Conservation (phyloP, 345 rosid species). For the Salix dunnii region DNA sequence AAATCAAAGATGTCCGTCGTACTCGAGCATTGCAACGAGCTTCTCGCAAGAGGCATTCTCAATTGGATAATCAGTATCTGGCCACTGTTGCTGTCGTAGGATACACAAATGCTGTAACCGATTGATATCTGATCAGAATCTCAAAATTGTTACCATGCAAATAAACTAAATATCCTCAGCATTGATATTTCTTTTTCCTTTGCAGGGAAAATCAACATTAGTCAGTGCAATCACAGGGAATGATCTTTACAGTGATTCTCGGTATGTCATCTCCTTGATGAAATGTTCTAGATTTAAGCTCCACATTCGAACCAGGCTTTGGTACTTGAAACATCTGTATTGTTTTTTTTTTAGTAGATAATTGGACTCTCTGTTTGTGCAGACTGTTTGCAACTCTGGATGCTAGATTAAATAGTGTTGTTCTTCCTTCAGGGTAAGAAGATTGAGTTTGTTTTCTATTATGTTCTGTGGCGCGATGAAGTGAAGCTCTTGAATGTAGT, state of each 20-base stretch:
- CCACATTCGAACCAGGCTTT: background rate
- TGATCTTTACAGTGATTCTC: conserved; percentile 74
- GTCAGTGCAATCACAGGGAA: conserved; percentile 63
- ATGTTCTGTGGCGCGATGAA: background rate
- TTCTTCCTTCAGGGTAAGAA: conserved; percentile 76
- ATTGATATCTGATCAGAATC: conserved; percentile 15
- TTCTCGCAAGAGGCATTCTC: conserved; percentile 64
- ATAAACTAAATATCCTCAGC: background rate
- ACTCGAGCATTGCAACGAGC: conserved; percentile 86
- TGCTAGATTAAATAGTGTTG: conserved; percentile 59
- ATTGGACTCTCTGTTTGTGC: conserved; percentile 18
- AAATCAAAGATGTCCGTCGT: conserved; percentile 77
- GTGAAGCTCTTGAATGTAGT: background rate
- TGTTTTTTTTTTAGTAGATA: conserved; percentile 7
- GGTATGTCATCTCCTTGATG: conserved; percentile 41
- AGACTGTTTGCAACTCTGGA: conserved; percentile 88
- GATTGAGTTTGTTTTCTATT: background rate
- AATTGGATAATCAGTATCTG: conserved; percentile 43
- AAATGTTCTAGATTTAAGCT: conserved; percentile 12
- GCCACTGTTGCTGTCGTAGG: conserved; percentile 91
- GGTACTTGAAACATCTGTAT: background rate
- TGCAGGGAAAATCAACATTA: conserved; percentile 88
- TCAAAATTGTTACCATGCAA: background rate
- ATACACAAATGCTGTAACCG: conserved; percentile 93
- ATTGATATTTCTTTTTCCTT: conserved; percentile 3